Conservation (phyloP, 1,284 basidiomycete species). For the Naganishia liquefaciens region DNA sequence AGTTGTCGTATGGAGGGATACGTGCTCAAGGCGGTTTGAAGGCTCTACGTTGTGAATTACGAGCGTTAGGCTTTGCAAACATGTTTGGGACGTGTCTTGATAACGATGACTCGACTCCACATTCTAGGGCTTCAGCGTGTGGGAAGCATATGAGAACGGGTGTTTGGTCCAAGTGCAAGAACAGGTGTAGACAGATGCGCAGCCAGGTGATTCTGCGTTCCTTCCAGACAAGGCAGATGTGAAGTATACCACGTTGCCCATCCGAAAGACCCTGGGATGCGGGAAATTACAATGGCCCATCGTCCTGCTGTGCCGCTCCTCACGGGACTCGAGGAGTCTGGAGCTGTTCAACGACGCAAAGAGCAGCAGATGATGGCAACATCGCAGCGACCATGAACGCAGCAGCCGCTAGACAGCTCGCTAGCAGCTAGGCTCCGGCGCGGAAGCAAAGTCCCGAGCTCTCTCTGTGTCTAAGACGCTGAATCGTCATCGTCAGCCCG, state of each 20-base stretch:
- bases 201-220: too few relatives aligned
- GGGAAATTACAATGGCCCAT: too few relatives aligned
- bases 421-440: too few relatives aligned
- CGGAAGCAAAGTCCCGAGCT: background rate
- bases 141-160: background rate
- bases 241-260: too few relatives aligned
- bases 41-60: conserved; percentile 13
- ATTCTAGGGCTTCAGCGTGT: background rate
- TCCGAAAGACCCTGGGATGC: too few relatives aligned
- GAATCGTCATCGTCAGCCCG: background rate
- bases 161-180: too few relatives aligned
- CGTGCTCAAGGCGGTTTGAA: background rate
- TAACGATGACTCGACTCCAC: conserved; percentile 22
- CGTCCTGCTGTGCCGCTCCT: too few relatives aligned
- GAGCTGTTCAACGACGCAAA: too few relatives aligned
- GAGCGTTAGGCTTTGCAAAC: background rate
- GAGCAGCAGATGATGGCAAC: background rate
- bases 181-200: too few relatives aligned
- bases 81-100: conserved; percentile 12
- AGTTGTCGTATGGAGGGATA: conserved; percentile 3
- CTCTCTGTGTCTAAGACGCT: background rate
- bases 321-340: too few relatives aligned
- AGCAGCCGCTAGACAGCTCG: too few relatives aligned
- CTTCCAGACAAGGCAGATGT: too few relatives aligned
- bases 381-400: background rate